A percentile compares a stretch with the other conserved stretches of the same genome.
Conservation (phyloP, 768 basidiomycete genomes). For the Obba rivulosa region DNA sequence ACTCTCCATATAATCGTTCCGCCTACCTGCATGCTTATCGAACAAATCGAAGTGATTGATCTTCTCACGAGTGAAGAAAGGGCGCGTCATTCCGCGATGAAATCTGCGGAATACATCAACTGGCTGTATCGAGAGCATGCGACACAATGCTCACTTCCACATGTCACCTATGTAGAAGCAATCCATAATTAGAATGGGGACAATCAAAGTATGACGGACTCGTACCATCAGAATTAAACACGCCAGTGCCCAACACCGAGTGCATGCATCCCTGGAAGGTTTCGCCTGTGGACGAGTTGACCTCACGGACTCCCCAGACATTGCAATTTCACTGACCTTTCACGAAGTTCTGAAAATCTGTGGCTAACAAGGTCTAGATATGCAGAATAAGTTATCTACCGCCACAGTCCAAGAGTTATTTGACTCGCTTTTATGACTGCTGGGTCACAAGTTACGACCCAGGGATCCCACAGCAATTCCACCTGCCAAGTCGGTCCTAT, state of each 20-base stretch:
- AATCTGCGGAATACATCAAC: slow-evolving; percentile 14
- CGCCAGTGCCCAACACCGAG: slow-evolving; percentile 42
- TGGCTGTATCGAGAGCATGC: too few relatives aligned
- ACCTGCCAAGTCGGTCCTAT: slow-evolving; percentile 18
- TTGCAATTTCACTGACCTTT: slow-evolving; percentile 30
- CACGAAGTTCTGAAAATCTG: slow-evolving; percentile 37
- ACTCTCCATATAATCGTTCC: background rate
- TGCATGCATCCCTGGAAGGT: slow-evolving; percentile 26
- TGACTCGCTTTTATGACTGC: slow-evolving; percentile 27
- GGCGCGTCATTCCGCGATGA: slow-evolving; percentile 32
- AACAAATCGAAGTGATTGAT: slow-evolving; percentile 32
- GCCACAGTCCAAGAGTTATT: background rate
- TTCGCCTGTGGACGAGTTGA: slow-evolving; percentile 19
- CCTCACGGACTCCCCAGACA: background rate
- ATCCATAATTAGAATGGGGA: background rate
- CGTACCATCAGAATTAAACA: slow-evolving; percentile 52
- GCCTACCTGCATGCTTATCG: slow-evolving; percentile 30
- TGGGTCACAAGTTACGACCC: slow-evolving; percentile 15
- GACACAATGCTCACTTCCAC: background rate
- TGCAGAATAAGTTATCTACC: background rate
- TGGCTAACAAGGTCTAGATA: slow-evolving; percentile 34
- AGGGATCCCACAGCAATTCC: slow-evolving; percentile 15
- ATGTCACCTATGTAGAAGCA: background rate
- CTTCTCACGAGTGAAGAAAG: slow-evolving; percentile 31
- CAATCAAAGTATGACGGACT: background rate